These are phyloP conservation scores for Saccharomyces hybrid DNA, from an alignment of 1,139 yeast species.

Conservation along the genomic window DNA sequence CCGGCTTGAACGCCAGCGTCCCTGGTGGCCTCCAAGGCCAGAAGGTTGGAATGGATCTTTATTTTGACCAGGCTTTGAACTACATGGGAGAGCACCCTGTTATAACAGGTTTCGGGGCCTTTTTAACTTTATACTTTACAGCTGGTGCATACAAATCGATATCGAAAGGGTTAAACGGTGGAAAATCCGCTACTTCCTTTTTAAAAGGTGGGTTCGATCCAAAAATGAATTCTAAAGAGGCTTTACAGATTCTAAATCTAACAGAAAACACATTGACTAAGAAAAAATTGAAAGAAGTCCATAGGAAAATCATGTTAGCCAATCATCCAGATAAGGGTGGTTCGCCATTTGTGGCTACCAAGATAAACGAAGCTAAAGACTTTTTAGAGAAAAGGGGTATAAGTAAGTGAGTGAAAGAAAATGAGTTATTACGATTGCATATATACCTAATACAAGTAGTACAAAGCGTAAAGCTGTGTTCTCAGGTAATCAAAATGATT, in stretches of 20 bases:
- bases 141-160: slow-evolving; percentile 60
- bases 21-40: slow-evolving; percentile 21
- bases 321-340: slow-evolving; percentile 99
- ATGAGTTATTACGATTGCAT: background rate
- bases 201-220: slow-evolving; percentile 81
- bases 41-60: slow-evolving; percentile 43
- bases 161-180: slow-evolving; percentile 57
- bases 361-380: slow-evolving; percentile 95
- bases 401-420: slow-evolving; percentile 12
- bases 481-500: background rate
- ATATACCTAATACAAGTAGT: background rate
- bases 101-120: slow-evolving; percentile 66
- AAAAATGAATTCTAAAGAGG: slow-evolving; percentile 87
- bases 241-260: slow-evolving; percentile 76
- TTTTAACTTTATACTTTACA: slow-evolving; percentile 54
- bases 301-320: slow-evolving; percentile 83
- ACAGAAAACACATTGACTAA: slow-evolving; percentile 71
- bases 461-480: background rate
- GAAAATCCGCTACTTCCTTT: slow-evolving; percentile 31
- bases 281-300: slow-evolving; percentile 81
- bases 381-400: slow-evolving; percentile 65
- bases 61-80: slow-evolving; percentile 55
- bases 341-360: slow-evolving; percentile 88
- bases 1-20: slow-evolving; percentile 16
- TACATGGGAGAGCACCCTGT: slow-evolving; percentile 74